Evolutionary conservation across 441 rosid genomes (phyloP).

Genomic region (Jatropha multifida): DNA sequence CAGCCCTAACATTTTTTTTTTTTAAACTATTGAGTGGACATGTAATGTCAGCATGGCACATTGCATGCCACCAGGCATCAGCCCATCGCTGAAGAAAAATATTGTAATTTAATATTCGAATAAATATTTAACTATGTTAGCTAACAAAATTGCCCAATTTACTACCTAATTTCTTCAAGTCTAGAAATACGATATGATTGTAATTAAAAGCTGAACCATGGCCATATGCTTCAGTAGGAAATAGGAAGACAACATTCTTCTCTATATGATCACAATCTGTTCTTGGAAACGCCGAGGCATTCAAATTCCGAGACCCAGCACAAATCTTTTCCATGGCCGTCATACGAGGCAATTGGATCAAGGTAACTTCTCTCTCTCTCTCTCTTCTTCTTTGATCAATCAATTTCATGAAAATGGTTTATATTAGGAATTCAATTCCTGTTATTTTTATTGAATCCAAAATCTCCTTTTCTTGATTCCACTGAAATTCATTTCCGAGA

Average conservation of each 20-base stretch:
- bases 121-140: background rate
- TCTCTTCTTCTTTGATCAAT: background rate
- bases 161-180: background rate
- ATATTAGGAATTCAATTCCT: background rate
- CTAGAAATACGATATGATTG: background rate
- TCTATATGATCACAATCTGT: background rate
- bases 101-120: background rate
- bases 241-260: background rate
- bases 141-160: background rate
- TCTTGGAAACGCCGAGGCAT: background rate
- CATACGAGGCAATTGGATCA: slow-evolving; percentile 56
- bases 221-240: no score
- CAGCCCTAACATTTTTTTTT: no score
- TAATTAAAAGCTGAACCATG: background rate
- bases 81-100: background rate
- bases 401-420: background rate
- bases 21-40: no score
- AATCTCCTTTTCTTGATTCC: background rate
- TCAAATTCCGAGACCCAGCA: background rate
- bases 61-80: background rate
- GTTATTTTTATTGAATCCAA: background rate
- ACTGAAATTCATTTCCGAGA: background rate
- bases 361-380: slow-evolving; percentile 38
- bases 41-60: background rate
- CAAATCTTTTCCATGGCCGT: slow-evolving; percentile 27